These are phyloP conservation scores for Apiospora pterosperma DNA, from an alignment of 2,329 filamentous ascomycete genomes.

Conservation along the genomic window DNA sequence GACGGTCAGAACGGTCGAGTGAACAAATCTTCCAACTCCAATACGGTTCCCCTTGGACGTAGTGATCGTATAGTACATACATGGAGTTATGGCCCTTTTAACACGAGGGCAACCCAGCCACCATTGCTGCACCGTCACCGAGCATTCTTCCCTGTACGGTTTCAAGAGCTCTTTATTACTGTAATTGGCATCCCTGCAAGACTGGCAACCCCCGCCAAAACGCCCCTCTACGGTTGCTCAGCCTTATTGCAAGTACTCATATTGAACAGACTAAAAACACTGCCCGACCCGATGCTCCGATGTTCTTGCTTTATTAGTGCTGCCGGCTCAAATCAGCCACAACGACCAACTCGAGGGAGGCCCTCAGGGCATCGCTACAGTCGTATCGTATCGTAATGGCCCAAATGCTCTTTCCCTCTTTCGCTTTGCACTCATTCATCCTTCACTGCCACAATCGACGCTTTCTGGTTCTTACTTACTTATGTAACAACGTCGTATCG, in stretches of 20 bases:
- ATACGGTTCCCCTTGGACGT: no score
- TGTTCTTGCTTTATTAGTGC: conserved; percentile 11
- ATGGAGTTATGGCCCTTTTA: no score
- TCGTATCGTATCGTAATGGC: not conserved
- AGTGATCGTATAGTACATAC: no score
- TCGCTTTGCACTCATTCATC: not conserved
- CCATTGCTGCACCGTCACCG: no score
- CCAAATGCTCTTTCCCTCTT: not conserved
- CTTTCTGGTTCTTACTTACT: no score
- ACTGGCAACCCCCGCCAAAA: not conserved
- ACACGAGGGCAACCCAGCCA: no score
- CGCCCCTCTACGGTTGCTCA: not conserved
- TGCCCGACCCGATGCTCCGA: not conserved
- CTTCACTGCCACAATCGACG: not conserved
- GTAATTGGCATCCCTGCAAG: no score
- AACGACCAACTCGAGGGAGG: conserved; percentile 9
- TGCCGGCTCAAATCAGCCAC: conserved; percentile 21
- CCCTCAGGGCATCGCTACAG: no score
- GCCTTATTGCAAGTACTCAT: not conserved
- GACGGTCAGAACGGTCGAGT: not conserved
- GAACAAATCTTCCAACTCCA: no score
- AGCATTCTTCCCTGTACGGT: no score
- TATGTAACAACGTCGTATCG: not conserved
- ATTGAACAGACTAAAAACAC: not conserved
- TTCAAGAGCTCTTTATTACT: no score